A percentile compares a stretch with the other conserved stretches of the same genome.
Conservation (phyloP, 1,284 basidiomycete species). For the Afroboletus lepidellus region DNA sequence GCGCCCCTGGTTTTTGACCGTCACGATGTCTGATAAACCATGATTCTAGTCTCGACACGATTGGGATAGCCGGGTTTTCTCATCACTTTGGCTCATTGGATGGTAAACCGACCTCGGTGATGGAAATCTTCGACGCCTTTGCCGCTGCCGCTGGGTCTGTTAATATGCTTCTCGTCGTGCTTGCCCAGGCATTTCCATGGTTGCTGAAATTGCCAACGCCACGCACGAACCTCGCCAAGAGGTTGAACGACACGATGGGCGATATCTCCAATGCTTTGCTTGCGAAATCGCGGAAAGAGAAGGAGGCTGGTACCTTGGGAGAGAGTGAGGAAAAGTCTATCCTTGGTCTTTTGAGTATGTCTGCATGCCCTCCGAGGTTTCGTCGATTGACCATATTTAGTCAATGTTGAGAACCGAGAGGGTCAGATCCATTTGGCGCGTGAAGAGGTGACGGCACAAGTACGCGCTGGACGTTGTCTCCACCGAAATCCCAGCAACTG, state of each 20-base stretch:
- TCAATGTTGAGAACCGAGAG: slow-evolving; percentile 15
- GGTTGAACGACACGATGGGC: slow-evolving; percentile 41
- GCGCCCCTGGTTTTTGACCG: slow-evolving; percentile 12
- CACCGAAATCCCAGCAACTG: neutral
- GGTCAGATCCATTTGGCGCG: slow-evolving; percentile 13
- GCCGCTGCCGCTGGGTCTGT: slow-evolving; percentile 24
- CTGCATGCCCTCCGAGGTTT: neutral
- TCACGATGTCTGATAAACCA: slow-evolving; percentile 24
- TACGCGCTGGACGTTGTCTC: neutral
- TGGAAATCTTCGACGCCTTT: slow-evolving; percentile 47
- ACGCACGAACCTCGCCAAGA: slow-evolving; percentile 35
- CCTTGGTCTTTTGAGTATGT: slow-evolving; percentile 34
- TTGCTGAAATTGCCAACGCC: slow-evolving; percentile 45
- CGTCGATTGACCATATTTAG: slow-evolving; percentile 5
- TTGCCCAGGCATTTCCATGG: slow-evolving; percentile 44
- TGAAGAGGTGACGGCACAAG: slow-evolving; percentile 24
- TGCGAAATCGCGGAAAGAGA: slow-evolving; percentile 41
- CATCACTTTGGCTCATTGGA: slow-evolving; percentile 56
- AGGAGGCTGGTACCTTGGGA: slow-evolving; percentile 30
- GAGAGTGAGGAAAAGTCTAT: slow-evolving; percentile 47
- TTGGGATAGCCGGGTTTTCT: slow-evolving; percentile 61
- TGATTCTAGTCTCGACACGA: slow-evolving; percentile 47
- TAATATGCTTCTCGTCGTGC: slow-evolving; percentile 36
- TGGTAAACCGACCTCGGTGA: slow-evolving; percentile 44
- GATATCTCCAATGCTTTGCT: slow-evolving; percentile 49